Evolutionary conservation across 257 asterid species (phyloP).

Genomic region (Solanum raphanifolium): DNA sequence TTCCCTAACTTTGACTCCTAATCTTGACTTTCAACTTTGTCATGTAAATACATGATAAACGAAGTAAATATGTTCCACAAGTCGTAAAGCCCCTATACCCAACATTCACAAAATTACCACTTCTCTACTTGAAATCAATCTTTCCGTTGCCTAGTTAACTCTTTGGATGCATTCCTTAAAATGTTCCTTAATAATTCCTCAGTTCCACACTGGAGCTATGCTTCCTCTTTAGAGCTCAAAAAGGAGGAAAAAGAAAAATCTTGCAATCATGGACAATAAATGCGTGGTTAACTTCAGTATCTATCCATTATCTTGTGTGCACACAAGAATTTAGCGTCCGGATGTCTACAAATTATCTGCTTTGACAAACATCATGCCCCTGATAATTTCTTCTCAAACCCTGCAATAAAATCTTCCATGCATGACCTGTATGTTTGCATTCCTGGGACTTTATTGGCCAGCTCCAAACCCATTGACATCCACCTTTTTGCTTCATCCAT

Average conservation of each 20-base stretch:
- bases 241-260: neutral
- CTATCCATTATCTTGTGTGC: neutral
- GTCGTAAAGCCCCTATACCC: neutral
- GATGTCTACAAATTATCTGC: conserved; percentile 12
- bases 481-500: conserved; percentile 61
- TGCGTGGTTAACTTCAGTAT: neutral
- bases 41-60: neutral
- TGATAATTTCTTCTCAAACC: conserved; percentile 32
- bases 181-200: neutral
- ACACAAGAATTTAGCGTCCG: conserved; percentile 5
- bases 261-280: neutral
- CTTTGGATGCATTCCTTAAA: neutral
- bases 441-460: conserved; percentile 60
- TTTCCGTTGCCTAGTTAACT: neutral
- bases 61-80: neutral
- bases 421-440: conserved; percentile 68
- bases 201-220: neutral
- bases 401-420: conserved; percentile 79
- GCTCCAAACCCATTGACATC: conserved; percentile 81
- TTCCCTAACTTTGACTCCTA: neutral
- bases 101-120: neutral
- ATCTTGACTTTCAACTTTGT: neutral
- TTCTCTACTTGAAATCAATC: neutral
- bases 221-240: neutral
- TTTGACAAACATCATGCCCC: conserved; percentile 16